These are phyloP conservation scores for Macrocybe gigantea DNA, from an alignment of 768 basidiomycete genomes.

Conservation along the genomic window DNA sequence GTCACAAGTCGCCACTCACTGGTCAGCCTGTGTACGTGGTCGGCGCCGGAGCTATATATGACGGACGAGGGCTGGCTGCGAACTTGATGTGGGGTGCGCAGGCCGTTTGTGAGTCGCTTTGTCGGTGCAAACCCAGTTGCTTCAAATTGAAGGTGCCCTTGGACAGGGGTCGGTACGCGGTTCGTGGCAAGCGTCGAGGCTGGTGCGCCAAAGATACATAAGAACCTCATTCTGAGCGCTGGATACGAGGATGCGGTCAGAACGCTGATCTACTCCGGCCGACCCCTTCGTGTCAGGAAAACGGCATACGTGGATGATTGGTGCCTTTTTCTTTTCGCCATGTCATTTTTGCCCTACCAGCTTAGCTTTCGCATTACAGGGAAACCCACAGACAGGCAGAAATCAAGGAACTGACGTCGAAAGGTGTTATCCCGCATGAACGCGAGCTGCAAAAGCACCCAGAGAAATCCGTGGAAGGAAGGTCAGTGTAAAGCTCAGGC, in stretches of 20 bases:
- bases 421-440: constrained; percentile 77
- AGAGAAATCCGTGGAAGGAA: constrained; percentile 62
- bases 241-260: constrained; percentile 75
- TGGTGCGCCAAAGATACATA: constrained; percentile 77
- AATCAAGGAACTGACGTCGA: constrained; percentile 75
- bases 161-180: constrained; percentile 73
- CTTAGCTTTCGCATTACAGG: constrained; percentile 31
- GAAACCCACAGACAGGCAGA: constrained; percentile 73
- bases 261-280: constrained; percentile 87
- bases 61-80: constrained; percentile 82
- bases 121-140: background rate
- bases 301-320: constrained; percentile 85
- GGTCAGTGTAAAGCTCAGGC: constrained; percentile 15
- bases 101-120: constrained; percentile 63
- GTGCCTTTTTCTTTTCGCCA: constrained; percentile 32
- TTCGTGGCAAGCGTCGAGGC: constrained; percentile 85
- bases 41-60: constrained; percentile 89
- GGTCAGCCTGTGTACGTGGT: constrained; percentile 83
- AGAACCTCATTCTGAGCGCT: constrained; percentile 66
- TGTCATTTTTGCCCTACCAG: background rate
- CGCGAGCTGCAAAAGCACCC: constrained; percentile 75
- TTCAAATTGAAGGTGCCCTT: constrained; percentile 3
- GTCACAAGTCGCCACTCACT: constrained; percentile 71
- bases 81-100: constrained; percentile 88
- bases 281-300: constrained; percentile 80